Base-by-base conservation (phyloP, 2,329 filamentous ascomycete genomes). In the Epichloe elymi region DNA sequence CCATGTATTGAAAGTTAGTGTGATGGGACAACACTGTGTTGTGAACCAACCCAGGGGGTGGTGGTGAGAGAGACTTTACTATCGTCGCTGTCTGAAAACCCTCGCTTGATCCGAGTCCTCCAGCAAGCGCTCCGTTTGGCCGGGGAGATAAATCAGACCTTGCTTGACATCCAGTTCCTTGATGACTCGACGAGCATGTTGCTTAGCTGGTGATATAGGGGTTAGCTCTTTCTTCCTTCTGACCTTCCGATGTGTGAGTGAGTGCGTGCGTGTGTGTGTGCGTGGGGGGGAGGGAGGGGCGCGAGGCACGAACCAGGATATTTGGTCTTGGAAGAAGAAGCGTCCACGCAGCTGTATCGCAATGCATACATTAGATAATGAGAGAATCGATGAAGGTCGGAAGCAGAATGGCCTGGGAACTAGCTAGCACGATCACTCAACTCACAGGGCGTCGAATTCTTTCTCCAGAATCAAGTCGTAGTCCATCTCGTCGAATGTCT, bases 61-160 rank as follows among this genome's bases (percentile, higher is more conserved):
- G 26, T 30, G 26, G 26, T 30, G 26, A 30, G 12, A 30, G 12
- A 35, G 15, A 63, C 74, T 52, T 43, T 69, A 80, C 76, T 81
- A 79, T 66, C 78, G 70, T 40, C 76, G 70, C 60, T 82, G 78
- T 43, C 77, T 72, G 56, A 81, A 80, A 40, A 67, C 64, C 20
- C 73, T 74, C 0, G 72, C 72, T 65, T 76, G 74, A 57, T 82
- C 78, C 8, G 78, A 80, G 64, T 81, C 75, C 58, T 80, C 76
- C 56, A 73, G 80, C n/a, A 67, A 65, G 17, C 64, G 63, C 30
- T 74, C 71, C 2, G 70, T 63, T 57, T 77, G 71, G 20, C 78
- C 78, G 1, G 74, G 74, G 15, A 82, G 67, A 59, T 73, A 81
- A 59, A 82, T 69, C 59, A 82, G 65, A 52, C 78, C 78, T 55